Base-by-base conservation (phyloP, 2,329 filamentous ascomycete genomes). In the Endoconidiophora polonica region DNA sequence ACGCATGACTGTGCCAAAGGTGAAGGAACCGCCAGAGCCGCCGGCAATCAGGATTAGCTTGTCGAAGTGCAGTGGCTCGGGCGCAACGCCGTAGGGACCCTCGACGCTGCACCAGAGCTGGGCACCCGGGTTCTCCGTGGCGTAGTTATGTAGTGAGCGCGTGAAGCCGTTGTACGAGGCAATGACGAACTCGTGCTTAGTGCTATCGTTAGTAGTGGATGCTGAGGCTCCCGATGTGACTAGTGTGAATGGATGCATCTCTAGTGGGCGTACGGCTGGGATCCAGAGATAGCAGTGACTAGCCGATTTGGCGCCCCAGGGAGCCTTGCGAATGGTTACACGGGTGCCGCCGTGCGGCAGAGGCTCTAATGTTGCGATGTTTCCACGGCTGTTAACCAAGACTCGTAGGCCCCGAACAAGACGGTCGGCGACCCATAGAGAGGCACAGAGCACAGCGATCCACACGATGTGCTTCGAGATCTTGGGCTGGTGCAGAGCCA, bases 241-340 rank as follows among this genome's bases (percentile, higher is more conserved):
- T 45, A 81, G 73, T 2, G 77, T 81, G 56, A 81, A 81, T 0
- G 77, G 77, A 54, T 83, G 79, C 2, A 72, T 76, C 60, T 81
- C 73, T 16, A 72, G 63, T 1, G 64, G 56, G 7, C 77, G 70
- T 44, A 81, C 68, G 3, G 63, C 63, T 0, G 78, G 79, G 5
- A 81, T 69, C 75, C 76, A 81, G 26, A 82, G 60, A 57, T 79
- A 81, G 56, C 74, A 76, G 58, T 83, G 78, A 54, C 74, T 73
- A 1, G 76, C 77, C 0, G 77, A 68, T 2, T 63, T 59, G 1
- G 70, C 69, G 2, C 63, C 60, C 0, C 66, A 53, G 1, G 70
- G 69, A 2, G 69, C 66, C 59, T 74, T 73, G 46, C 66, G 62
- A 29, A 79, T 61, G 0, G 68, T 65, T n/a, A 79, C 67, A 37